Evolutionary conservation across 768 basidiomycete genomes (phyloP), one percentile per base, ranked within the genome.

Genomic region (Termitomyces sp.): DNA sequence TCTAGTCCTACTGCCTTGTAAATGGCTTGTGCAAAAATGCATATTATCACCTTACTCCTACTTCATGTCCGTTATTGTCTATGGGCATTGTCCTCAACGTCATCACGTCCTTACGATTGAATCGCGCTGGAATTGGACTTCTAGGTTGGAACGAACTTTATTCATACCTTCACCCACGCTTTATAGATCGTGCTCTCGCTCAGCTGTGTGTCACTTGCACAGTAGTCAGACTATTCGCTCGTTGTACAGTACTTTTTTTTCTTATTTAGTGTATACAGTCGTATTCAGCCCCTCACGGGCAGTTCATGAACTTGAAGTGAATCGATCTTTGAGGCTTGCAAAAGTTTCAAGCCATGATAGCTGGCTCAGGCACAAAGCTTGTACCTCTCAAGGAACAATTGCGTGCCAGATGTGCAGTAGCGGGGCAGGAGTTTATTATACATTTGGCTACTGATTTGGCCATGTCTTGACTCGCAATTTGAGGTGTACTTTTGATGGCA

Each of bases 1-100:
- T 73, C 72, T 14, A 73, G 72, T 57, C 62, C 65, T 15, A 68
- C 62, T 14, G 68, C 68, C 9, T 47, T 68, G 37, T 68, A 56
- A 57, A 47, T 44, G 45, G 48, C 38, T 10, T 26, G 38, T 22
- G 9, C 9, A 9, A 35, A 32, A 30, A 38, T 28, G 3, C 40
- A 42, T 19, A 51, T 22, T 14, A 32, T 6, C 8, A 12, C 19
- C 10, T 37, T 10, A 37, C 9, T 26, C 15, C 12, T 35, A 35
- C n/a, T n/a, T n/a, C n/a, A 12, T 35, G 3, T 35, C 34, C 34
- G 14, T 30, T n/a, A 40, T 19, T 22, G 11, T 42, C 21, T 42
- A 28, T 30, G 17, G n/a, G 11, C 7, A 26, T 41, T 6, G 44
- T 43, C 45, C 34, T 34, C 9, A 4, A 45, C 11, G 22, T 15